Conservation (phyloP, 305 asterid genomes). For the Rubia tinctorum region DNA sequence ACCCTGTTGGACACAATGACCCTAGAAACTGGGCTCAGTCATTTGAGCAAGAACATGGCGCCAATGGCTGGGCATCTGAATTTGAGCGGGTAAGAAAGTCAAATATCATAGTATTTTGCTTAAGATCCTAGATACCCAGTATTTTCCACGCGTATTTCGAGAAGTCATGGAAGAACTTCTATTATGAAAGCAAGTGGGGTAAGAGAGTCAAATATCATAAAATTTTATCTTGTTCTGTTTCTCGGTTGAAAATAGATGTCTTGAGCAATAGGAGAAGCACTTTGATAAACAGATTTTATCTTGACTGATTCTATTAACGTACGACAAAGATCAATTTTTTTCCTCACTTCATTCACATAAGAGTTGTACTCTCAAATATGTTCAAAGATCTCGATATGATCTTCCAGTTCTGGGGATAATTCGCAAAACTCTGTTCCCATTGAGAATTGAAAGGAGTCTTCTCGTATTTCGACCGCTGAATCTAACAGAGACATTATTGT, state of each 20-base stretch:
- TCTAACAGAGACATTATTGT: not conserved
- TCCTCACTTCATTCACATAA: too few relatives aligned
- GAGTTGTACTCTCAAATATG: too few relatives aligned
- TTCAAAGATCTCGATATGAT: too few relatives aligned
- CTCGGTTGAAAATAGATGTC: too few relatives aligned
- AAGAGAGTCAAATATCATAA: too few relatives aligned
- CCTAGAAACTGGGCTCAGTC: conserved; percentile 89
- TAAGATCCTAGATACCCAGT: not conserved
- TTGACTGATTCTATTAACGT: too few relatives aligned
- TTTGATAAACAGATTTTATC: too few relatives aligned
- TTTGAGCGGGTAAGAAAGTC: conserved; percentile 79
- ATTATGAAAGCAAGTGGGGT: too few relatives aligned
- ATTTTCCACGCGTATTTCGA: not conserved
- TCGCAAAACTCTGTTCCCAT: not conserved
- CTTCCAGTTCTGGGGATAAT: too few relatives aligned
- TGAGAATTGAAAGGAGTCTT: not conserved
- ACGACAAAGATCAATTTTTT: too few relatives aligned
- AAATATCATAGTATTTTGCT: conserved; percentile 3
- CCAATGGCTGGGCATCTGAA: conserved; percentile 98
- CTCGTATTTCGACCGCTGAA: not conserved
- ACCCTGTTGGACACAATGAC: conserved; percentile 52
- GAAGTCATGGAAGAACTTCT: not conserved
- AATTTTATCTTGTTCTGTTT: too few relatives aligned
- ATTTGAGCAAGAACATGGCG: conserved; percentile 89
- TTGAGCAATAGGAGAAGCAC: too few relatives aligned